Evolutionary conservation across 148 eudicot species (phyloP), one percentile per base, ranked within the genome.

Genomic region (Pouteria glomerata): DNA sequence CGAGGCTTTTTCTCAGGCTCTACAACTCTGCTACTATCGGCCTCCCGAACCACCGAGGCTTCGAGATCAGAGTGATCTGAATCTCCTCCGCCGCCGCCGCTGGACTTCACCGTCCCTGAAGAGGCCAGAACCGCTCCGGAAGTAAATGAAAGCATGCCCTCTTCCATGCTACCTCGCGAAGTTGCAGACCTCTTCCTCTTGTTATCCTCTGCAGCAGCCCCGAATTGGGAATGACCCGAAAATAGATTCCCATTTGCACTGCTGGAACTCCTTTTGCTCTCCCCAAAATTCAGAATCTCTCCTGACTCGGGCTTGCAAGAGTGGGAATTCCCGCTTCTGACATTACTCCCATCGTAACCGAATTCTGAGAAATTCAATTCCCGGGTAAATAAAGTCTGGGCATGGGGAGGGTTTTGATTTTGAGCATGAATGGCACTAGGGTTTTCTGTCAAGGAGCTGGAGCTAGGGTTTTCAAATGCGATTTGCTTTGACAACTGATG

Each of bases 51-150:
- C 13, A 85, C 92, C 0, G 99, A 89, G 0, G 91, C 90, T 8
- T 91, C 97, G 0, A 88, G 77, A 64, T 95, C 99, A 0, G 97
- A 89, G 23, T 91, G 90, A 7, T 89, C 93, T 0, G 96, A 88
- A 51, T 91, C 97, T 0, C 71, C 44, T 0, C 44, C 81, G 0
- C 7, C 10, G 44, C 80, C 83, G 0, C 61, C 71, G 56, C 84
- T 76, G 4, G 89, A 77, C 34, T 80, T 84, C 69, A 70, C 79
- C 0, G 73, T 47, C 8, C 72, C 80, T 0, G 89, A 80, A 2
- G 86, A 84, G 19, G 93, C 82, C 23, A 84, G 34, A 3, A 87
- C 47, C 77, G 89, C 91, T 3, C 91, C 91, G 0, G 97, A 89
- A 8, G 86, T 81, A 26, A 91, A 95, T 0, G 97, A 91, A 26